These are phyloP conservation scores for Pontederia crassipes DNA, from an alignment of 176 grass and related monocot species.

Conservation along the genomic window DNA sequence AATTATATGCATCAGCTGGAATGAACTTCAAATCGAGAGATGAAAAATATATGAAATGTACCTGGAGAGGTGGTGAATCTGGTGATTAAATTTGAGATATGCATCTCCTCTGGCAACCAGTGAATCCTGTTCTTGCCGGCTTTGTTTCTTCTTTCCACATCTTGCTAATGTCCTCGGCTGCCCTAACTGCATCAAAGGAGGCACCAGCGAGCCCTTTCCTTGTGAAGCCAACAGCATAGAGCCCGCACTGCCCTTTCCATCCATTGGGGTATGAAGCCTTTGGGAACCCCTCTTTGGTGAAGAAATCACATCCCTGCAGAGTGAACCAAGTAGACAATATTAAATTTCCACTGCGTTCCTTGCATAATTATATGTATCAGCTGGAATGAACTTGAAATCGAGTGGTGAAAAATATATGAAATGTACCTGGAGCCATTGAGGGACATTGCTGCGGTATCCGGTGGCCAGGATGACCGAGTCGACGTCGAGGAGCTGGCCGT, in stretches of 20 bases:
- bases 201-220: slow-evolving; percentile 3
- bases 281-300: slow-evolving; percentile 2
- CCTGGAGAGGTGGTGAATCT: no score
- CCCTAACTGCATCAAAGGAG: background rate
- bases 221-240: slow-evolving; percentile 6
- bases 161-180: background rate
- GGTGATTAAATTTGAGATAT: background rate
- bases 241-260: background rate
- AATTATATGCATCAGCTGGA: no score
- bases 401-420: no score
- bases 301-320: slow-evolving; percentile 1
- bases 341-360: no score
- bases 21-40: no score
- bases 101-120: background rate
- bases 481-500: background rate
- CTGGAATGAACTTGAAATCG: no score
- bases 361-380: no score
- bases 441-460: slow-evolving; percentile 10
- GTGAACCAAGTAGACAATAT: background rate
- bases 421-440: background rate
- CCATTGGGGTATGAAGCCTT: background rate
- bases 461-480: slow-evolving; percentile 4
- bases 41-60: background rate
- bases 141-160: slow-evolving; percentile 2
- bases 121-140: no score